A percentile compares a stretch with the other conserved stretches of the same genome.
These are phyloP conservation scores for Xylaria grammica DNA, from an alignment of 495 filamentous ascomycete genomes.

Conservation along the genomic window DNA sequence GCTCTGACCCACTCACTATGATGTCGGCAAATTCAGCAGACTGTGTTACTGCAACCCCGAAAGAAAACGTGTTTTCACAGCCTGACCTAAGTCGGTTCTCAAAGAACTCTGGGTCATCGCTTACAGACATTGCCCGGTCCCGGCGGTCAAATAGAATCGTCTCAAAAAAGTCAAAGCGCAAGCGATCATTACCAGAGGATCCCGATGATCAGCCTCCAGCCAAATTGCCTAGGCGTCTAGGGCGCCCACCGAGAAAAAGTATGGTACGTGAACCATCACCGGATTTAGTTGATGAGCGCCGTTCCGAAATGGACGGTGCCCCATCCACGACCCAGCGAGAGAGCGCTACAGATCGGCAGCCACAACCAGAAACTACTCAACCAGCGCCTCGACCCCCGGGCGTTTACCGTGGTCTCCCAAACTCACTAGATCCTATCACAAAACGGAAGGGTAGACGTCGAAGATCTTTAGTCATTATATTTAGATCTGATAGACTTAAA, in stretches of 20 bases:
- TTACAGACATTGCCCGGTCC: slow-evolving; percentile 12
- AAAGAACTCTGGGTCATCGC: slow-evolving; percentile 3
- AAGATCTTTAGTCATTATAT: slow-evolving; percentile 43
- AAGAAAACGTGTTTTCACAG: slow-evolving; percentile 24
- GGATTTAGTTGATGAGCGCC: neutral
- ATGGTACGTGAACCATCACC: neutral
- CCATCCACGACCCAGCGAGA: neutral
- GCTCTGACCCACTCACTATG: neutral
- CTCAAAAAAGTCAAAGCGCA: slow-evolving; percentile 14
- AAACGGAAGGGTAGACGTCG: slow-evolving; percentile 39
- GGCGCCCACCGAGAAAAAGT: slow-evolving; percentile 7
- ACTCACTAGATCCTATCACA: slow-evolving; percentile 29
- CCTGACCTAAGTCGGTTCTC: slow-evolving; percentile 23
- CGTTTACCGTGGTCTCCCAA: slow-evolving; percentile 34
- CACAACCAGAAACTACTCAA: neutral
- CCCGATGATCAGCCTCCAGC: slow-evolving; percentile 13
- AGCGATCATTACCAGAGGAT: slow-evolving; percentile 4
- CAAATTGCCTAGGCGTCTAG: slow-evolving; percentile 12
- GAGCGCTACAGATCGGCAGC: neutral
- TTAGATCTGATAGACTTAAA: slow-evolving; percentile 40
- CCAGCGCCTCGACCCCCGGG: slow-evolving; percentile 26
- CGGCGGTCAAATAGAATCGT: neutral
- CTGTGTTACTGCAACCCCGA: neutral
- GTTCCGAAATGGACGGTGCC: neutral
- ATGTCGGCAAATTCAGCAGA: neutral